Conservation (phyloP, 352 stramenopile species). For the Globisporangium abappressorium region DNA sequence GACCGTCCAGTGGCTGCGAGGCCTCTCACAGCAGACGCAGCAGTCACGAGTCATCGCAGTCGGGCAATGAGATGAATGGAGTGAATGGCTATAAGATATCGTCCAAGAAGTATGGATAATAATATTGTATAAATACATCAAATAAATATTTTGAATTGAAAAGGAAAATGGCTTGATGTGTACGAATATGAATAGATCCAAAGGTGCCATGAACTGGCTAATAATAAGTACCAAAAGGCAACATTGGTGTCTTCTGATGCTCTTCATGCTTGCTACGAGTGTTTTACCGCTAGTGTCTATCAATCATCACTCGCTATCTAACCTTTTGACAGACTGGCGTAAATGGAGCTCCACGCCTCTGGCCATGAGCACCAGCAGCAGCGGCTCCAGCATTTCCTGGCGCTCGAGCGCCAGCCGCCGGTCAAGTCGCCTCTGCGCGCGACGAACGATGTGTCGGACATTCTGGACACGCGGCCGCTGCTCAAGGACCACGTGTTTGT, state of each 20-base stretch:
- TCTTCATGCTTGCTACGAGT: not conserved
- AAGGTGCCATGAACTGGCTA: not conserved
- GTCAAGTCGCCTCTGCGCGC: conserved; percentile 32
- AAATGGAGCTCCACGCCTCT: not conserved
- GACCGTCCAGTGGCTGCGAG: not conserved
- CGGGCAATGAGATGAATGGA: not conserved
- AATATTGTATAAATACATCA: not conserved
- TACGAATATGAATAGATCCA: not conserved
- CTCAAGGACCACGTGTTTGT: conserved; percentile 62
- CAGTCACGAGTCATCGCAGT: not conserved
- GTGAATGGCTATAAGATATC: not conserved
- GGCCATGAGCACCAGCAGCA: conserved; percentile 32
- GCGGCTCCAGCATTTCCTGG: conserved; percentile 44
- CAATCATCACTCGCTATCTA: not conserved
- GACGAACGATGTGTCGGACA: conserved; percentile 73
- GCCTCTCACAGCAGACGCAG: not conserved
- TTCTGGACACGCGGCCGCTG: conserved; percentile 40
- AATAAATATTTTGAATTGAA: not conserved
- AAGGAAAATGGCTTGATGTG: not conserved
- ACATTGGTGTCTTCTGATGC: not conserved
- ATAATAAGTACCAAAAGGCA: not conserved
- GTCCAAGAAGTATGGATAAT: not conserved
- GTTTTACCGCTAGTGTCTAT: not conserved
- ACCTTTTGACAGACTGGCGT: conserved; percentile 3
- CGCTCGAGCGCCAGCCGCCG: conserved; percentile 27